These are phyloP conservation scores for Cyberlindnera meyerae DNA, from an alignment of 805 yeast species.

Conservation along the genomic window DNA sequence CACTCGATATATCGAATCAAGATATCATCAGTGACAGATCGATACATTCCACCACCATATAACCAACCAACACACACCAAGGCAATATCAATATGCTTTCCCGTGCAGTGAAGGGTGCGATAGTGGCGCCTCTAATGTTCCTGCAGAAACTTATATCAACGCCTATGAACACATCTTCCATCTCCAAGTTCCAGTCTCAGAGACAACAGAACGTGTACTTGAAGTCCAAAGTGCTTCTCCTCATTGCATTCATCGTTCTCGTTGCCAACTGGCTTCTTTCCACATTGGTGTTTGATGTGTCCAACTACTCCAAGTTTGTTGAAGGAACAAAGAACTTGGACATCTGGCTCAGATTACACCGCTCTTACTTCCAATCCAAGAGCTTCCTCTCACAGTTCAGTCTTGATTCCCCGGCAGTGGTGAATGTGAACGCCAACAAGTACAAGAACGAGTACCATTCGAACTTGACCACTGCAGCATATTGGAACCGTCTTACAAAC, in stretches of 20 bases:
- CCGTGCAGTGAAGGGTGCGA: too few relatives aligned
- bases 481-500: constrained; percentile 7
- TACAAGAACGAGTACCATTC: constrained; percentile 11
- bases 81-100: too few relatives aligned
- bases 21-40: too few relatives aligned
- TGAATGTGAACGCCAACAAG: constrained; percentile 6
- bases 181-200: constrained; percentile 4
- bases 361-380: constrained; percentile 19
- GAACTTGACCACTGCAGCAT: constrained; percentile 20
- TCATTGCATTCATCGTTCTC: constrained; percentile 20
- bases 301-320: constrained; percentile 19
- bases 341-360: constrained; percentile 17
- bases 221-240: constrained; percentile 21
- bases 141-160: too few relatives aligned
- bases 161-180: too few relatives aligned
- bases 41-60: too few relatives aligned
- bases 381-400: constrained; percentile 19
- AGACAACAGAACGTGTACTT: constrained; percentile 16
- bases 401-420: constrained; percentile 3
- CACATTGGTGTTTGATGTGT: constrained; percentile 16
- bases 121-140: too few relatives aligned
- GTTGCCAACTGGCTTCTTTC: constrained; percentile 20
- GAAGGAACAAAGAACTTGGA: constrained; percentile 17
- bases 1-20: too few relatives aligned
- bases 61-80: too few relatives aligned